Evolutionary conservation across 805 yeast species (phyloP), one percentile per base, ranked within the genome.

Genomic region (Hanseniaspora pseudoguilliermondii): DNA sequence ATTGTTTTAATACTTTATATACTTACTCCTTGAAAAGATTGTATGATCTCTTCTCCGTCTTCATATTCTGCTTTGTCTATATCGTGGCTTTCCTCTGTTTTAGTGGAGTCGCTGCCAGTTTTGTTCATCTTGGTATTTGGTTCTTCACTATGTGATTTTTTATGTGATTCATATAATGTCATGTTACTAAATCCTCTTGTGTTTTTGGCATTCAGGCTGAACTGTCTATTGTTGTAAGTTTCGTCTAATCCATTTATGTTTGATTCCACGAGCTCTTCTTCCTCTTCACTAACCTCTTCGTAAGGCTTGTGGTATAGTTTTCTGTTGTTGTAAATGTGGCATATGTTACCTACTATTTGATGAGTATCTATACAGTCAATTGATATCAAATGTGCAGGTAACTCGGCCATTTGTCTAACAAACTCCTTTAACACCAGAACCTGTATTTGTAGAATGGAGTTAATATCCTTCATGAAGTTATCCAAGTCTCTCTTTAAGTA

Each of bases 111-210:
- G 10, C 49, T 46, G 27, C 10, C 29, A 4, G 39, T 34, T 46
- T 46, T 32, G 7, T 46, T 39, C 39, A 46, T 46, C 15, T 32
- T 27, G 21, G 21, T 13, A 8, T 27, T 16, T 6, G n/a, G 16
- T 35, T 46, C 39, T 18, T 21, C 49, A 16, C 35, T 46, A 4
- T 32, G 39, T 20, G 39, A 2, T 25, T 18, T 21, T 9, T 44
- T 43, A 3, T 44, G 49, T 23, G 44, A n/a, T 10, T 53, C 56
- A 39, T 18, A 39, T 34, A 53, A 25, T 6, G 56, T 53, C 56
- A 53, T 53, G 27, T 53, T 53, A 21, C 56, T 53, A 16, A 53
- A 53, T 11, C 56, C 56, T 39, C 56, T 44, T n/a, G 50, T 46
- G 10, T 46, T 53, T n/a, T 53, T 53, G 18, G 55, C 49, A 20